Percentiles rank a stretch among this genome's conserved stretches.
These are phyloP conservation scores for Neurospora africana DNA, from an alignment of 495 filamentous ascomycete genomes.

Conservation along the genomic window DNA sequence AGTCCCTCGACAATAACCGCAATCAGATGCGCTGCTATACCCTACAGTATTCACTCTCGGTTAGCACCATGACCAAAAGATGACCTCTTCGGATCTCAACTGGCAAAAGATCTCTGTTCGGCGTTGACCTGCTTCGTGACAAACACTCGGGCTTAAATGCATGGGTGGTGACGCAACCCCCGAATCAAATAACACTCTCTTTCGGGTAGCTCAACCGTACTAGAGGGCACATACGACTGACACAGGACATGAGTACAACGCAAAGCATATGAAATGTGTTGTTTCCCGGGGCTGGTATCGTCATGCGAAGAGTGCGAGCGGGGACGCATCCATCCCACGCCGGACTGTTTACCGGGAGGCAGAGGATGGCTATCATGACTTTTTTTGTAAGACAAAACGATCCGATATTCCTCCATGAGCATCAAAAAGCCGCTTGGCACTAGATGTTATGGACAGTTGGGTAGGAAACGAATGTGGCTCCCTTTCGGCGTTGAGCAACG, in stretches of 20 bases:
- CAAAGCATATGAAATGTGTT: neutral
- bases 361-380: neutral
- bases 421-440: conserved; percentile 11
- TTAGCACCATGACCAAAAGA: neutral
- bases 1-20: conserved; percentile 41
- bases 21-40: conserved; percentile 37
- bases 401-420: neutral
- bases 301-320: neutral
- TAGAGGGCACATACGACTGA: neutral
- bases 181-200: neutral
- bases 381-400: neutral
- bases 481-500: neutral
- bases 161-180: neutral
- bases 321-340: neutral
- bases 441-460: conserved; percentile 13
- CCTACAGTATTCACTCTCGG: conserved; percentile 17
- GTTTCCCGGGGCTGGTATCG: neutral
- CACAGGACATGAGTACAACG: neutral
- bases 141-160: neutral
- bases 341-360: neutral
- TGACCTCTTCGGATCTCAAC: neutral
- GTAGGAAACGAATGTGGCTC: conserved; percentile 1
- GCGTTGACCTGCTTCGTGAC: neutral
- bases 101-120: neutral
- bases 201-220: neutral